These are phyloP conservation scores for Cornus kousa DNA, from an alignment of 148 eudicot genomes.

Conservation along the genomic window DNA sequence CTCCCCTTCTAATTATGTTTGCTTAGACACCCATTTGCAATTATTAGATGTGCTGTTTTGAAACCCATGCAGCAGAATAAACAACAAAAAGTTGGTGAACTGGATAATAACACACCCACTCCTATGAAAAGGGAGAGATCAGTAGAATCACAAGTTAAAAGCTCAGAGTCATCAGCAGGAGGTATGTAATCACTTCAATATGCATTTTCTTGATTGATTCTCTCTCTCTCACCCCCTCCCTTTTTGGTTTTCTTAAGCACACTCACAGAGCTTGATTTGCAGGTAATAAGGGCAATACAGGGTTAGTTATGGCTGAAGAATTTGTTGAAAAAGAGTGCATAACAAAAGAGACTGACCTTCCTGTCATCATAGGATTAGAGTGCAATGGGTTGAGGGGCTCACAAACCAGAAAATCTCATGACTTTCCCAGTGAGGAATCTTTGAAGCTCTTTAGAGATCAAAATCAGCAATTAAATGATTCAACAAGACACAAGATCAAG, in stretches of 20 bases:
- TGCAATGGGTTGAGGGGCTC: slow-evolving; percentile 32
- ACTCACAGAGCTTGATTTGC: slow-evolving; percentile 2
- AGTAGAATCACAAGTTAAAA: slow-evolving; percentile 3
- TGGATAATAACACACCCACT: not conserved
- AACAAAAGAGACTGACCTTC: not conserved
- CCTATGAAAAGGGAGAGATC: slow-evolving; percentile 23
- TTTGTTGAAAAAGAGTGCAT: slow-evolving; percentile 13
- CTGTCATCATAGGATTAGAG: slow-evolving; percentile 17
- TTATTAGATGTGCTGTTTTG: not conserved
- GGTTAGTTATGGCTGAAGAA: slow-evolving; percentile 21
- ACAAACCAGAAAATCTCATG: slow-evolving; percentile 20
- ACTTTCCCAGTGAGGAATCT: slow-evolving; percentile 7
- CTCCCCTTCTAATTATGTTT: not conserved
- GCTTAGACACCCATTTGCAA: not conserved
- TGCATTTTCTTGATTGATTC: no score
- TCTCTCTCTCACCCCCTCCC: no score
- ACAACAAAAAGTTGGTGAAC: slow-evolving; percentile 18
- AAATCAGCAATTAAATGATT: not conserved
- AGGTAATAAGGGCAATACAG: slow-evolving; percentile 24
- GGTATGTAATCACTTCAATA: slow-evolving; percentile 21
- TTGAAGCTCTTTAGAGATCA: slow-evolving; percentile 11
- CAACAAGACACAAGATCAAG: not conserved
- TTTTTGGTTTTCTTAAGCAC: not conserved
- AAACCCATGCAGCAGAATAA: slow-evolving; percentile 25
- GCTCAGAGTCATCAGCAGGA: slow-evolving; percentile 2